These are phyloP conservation scores for Colletotrichum lentis DNA, from an alignment of 2,329 filamentous ascomycete species.

Conservation along the genomic window DNA sequence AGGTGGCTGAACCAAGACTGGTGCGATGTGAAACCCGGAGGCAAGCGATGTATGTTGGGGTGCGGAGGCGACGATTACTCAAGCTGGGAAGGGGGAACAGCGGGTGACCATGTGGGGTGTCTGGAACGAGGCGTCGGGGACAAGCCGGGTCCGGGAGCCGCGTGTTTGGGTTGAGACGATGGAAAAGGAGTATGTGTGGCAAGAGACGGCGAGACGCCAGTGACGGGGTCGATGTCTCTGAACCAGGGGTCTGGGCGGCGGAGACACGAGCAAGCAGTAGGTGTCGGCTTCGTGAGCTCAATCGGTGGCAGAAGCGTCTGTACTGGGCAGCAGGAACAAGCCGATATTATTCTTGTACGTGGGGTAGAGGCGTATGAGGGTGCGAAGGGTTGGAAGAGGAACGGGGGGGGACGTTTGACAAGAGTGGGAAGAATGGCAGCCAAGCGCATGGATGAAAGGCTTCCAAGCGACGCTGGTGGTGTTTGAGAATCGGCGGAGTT, in stretches of 20 bases:
- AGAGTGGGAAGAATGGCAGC: constrained; percentile 2
- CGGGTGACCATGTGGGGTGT: constrained; percentile 8
- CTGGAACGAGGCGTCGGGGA: constrained; percentile 17
- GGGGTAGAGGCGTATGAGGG: not conserved
- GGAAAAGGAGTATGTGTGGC: not conserved
- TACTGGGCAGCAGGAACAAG: not conserved
- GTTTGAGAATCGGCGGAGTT: constrained; percentile 35
- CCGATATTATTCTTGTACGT: constrained; percentile 12
- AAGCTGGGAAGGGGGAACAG: not conserved
- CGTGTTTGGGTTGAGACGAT: constrained; percentile 32
- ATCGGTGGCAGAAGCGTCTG: not conserved
- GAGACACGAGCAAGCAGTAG: not conserved
- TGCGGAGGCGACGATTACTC: constrained; percentile 3
- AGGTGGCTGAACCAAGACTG: constrained; percentile 1
- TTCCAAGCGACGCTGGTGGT: constrained; percentile 38
- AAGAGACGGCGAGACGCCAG: not conserved
- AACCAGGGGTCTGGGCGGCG: constrained; percentile 1
- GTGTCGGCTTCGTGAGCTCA: constrained; percentile 2
- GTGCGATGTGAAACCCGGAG: constrained; percentile 18
- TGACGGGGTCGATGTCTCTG: not conserved
- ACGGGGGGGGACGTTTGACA: not conserved
- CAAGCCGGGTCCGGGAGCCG: constrained; percentile 25
- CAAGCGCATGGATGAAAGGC: constrained; percentile 29
- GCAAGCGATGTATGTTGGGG: not conserved
- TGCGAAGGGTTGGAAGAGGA: constrained; percentile 4